A percentile compares a stretch with the other conserved stretches of the same genome.
Conservation (phyloP, 179 eudicot genomes). For the Heliamphora ciliata region DNA sequence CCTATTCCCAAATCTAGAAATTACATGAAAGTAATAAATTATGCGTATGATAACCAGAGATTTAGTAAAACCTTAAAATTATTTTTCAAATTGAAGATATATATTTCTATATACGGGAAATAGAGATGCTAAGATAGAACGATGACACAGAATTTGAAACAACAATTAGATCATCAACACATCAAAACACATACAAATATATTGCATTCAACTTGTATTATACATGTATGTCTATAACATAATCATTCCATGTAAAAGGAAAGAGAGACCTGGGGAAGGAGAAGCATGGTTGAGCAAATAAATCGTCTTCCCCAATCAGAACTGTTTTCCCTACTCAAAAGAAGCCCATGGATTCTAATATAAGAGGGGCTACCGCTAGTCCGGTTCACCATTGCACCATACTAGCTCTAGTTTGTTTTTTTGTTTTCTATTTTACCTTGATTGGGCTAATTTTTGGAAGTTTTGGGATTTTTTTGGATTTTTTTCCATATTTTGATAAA, state of each 20-base stretch:
- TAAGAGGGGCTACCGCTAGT: too few species aligned
- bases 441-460: too few species aligned
- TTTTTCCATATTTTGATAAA: too few species aligned
- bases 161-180: not conserved
- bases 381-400: too few species aligned
- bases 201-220: not conserved
- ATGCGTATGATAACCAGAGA: not conserved
- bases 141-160: not conserved
- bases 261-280: not conserved
- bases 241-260: not conserved
- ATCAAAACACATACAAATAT: not conserved
- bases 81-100: not conserved
- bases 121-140: not conserved
- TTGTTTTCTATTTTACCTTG: too few species aligned
- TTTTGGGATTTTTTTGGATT: too few species aligned
- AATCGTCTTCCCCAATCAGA: too few species aligned
- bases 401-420: too few species aligned
- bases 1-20: not conserved
- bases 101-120: not conserved
- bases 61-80: not conserved
- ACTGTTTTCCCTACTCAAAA: too few species aligned
- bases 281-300: not conserved
- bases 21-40: not conserved
- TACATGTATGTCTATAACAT: not conserved
- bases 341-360: too few species aligned